A percentile compares a stretch with the other conserved stretches of the same genome.
Evolutionary conservation across 495 filamentous ascomycete genomes (phyloP).

Genomic region (Amphirosellinia nigrospora): DNA sequence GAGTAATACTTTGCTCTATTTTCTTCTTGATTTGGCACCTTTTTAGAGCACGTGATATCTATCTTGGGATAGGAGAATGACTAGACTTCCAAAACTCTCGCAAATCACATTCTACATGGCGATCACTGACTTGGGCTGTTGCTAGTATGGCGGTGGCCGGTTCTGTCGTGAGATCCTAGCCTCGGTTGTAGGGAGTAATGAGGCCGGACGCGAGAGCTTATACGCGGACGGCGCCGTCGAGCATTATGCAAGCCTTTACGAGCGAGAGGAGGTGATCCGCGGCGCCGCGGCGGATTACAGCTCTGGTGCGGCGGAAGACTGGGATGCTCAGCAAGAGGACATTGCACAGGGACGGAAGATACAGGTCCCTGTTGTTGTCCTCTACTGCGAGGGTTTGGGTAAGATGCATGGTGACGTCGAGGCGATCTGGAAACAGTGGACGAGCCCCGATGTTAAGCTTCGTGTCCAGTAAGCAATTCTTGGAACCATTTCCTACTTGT

Average conservation of each 20-base stretch:
- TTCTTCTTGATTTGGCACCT: too few relatives aligned
- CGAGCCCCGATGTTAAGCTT: constrained; percentile 39
- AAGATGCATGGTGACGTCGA: constrained; percentile 44
- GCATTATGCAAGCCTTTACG: constrained; percentile 50
- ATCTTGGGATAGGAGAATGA: too few relatives aligned
- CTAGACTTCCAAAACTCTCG: too few relatives aligned
- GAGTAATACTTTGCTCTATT: too few relatives aligned
- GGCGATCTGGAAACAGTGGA: constrained; percentile 56
- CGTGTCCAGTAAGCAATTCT: too few relatives aligned
- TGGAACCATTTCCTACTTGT: too few relatives aligned
- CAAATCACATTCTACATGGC: too few relatives aligned
- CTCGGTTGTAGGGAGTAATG: constrained; percentile 39
- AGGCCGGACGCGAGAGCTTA: constrained; percentile 25
- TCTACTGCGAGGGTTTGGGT: constrained; percentile 56
- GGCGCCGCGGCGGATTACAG: constrained; percentile 56
- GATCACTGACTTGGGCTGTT: too few relatives aligned
- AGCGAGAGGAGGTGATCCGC: constrained; percentile 42
- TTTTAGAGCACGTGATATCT: too few relatives aligned
- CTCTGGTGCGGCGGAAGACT: constrained; percentile 49
- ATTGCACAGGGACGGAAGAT: constrained; percentile 53
- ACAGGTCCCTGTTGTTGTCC: constrained; percentile 42
- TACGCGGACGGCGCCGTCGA: constrained; percentile 35
- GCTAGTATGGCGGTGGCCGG: constrained; percentile 44
- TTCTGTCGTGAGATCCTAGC: constrained; percentile 42
- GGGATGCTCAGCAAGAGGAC: constrained; percentile 50